Conservation (phyloP, 2,329 filamentous ascomycete species). For the Hymenoscyphus fraxineus region DNA sequence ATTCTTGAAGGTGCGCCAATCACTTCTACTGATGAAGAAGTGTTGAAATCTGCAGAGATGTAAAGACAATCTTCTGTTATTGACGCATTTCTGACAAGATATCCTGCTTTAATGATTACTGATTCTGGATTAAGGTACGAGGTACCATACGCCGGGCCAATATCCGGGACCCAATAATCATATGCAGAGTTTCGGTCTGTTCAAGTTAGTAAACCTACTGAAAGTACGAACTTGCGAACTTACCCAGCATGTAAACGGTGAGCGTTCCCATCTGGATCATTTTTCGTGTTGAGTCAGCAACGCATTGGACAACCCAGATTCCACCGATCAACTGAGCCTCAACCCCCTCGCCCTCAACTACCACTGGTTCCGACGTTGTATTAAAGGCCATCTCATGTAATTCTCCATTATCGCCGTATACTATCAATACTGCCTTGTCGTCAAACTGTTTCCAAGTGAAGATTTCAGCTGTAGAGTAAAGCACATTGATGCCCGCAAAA, state of each 20-base stretch:
- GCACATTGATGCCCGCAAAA: conserved; percentile 48
- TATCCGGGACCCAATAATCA: conserved; percentile 63
- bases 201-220: not conserved
- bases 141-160: conserved; percentile 38
- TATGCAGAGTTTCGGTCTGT: conserved; percentile 64
- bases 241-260: conserved; percentile 26
- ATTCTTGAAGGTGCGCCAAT: conserved; percentile 55
- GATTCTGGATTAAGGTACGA: conserved; percentile 34
- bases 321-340: conserved; percentile 38
- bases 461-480: conserved; percentile 66
- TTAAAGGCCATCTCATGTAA: conserved; percentile 50
- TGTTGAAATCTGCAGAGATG: conserved; percentile 68
- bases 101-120: conserved; percentile 60
- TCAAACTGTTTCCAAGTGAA: conserved; percentile 62
- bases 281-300: conserved; percentile 49
- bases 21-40: conserved; percentile 63
- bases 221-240: not conserved
- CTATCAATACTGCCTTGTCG: conserved; percentile 52
- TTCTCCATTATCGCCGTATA: conserved; percentile 59
- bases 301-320: conserved; percentile 50
- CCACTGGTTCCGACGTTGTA: not conserved
- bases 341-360: conserved; percentile 30
- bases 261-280: conserved; percentile 45
- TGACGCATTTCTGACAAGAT: conserved; percentile 59
- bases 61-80: conserved; percentile 52